Evolutionary conservation across 2,329 filamentous ascomycete species (phyloP).

Genomic region (Blastomyces emzantsi): DNA sequence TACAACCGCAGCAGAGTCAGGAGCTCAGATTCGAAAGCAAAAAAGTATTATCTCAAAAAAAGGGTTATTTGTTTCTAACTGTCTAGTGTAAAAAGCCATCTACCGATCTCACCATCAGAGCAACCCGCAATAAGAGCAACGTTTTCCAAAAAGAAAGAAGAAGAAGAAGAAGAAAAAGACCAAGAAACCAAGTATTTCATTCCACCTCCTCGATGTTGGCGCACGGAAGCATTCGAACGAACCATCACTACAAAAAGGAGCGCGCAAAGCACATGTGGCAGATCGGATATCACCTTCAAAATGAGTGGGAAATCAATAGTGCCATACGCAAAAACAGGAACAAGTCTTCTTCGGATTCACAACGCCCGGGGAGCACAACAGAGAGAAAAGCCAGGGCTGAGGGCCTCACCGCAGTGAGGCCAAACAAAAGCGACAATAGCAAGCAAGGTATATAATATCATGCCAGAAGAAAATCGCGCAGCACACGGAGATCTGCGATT

Average conservation of each 20-base stretch:
- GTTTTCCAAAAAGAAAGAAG: background rate
- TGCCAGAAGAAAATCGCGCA: background rate
- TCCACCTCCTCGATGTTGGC: background rate
- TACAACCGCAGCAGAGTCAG: background rate
- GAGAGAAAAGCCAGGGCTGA: background rate
- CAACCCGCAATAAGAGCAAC: background rate
- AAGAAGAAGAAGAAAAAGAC: no score
- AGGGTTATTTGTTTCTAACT: background rate
- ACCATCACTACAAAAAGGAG: background rate
- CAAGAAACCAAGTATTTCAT: background rate
- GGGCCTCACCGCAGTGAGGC: background rate
- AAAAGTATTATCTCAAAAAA: background rate
- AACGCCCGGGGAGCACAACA: background rate
- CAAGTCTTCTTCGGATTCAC: background rate
- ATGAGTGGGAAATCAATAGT: background rate
- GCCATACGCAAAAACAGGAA: background rate
- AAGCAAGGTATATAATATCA: background rate
- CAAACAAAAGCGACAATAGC: background rate
- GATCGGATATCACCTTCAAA: background rate
- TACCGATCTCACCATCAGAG: background rate
- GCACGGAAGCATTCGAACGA: background rate
- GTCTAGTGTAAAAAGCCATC: background rate
- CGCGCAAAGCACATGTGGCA: background rate
- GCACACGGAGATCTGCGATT: background rate
- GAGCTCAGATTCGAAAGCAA: background rate